A percentile compares a stretch with the other conserved stretches of the same genome.
These are phyloP conservation scores for Cryptococcus floricola DNA, from an alignment of 1,284 basidiomycete genomes.

Conservation along the genomic window DNA sequence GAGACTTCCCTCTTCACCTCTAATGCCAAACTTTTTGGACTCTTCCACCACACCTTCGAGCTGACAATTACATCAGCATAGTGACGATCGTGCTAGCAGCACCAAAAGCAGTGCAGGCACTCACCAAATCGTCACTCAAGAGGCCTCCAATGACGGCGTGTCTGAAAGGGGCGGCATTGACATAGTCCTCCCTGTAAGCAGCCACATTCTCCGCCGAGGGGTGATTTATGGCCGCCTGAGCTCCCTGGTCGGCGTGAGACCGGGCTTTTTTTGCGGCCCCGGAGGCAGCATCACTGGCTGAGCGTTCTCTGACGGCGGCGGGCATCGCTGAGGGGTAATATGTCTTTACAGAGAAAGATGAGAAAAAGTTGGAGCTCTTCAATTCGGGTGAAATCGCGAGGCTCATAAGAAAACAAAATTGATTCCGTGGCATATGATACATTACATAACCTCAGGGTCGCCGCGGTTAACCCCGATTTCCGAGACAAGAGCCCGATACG, in stretches of 20 bases:
- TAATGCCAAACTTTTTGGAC: slow-evolving; percentile 42
- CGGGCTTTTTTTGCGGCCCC: slow-evolving; percentile 26
- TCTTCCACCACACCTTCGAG: slow-evolving; percentile 67
- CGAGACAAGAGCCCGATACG: not conserved
- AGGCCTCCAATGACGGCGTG: slow-evolving; percentile 77
- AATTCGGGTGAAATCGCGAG: not conserved
- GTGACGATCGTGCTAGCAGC: not conserved
- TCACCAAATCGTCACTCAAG: slow-evolving; percentile 77
- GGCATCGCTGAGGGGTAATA: slow-evolving; percentile 22
- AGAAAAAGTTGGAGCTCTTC: slow-evolving; percentile 1
- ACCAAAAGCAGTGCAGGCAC: slow-evolving; percentile 9
- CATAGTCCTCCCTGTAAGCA: slow-evolving; percentile 54
- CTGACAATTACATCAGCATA: slow-evolving; percentile 20
- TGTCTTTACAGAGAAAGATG: not conserved
- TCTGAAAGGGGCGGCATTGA: slow-evolving; percentile 68
- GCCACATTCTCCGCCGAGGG: slow-evolving; percentile 20
- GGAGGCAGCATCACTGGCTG: slow-evolving; percentile 12
- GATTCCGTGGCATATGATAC: not conserved
- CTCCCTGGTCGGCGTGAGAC: slow-evolving; percentile 10
- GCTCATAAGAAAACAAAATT: not conserved
- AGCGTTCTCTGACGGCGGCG: slow-evolving; percentile 23
- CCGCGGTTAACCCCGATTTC: not conserved
- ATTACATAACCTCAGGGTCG: not conserved
- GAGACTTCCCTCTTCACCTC: slow-evolving; percentile 46
- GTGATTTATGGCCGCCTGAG: slow-evolving; percentile 22